Evolutionary conservation across 768 basidiomycete species (phyloP).

Genomic region (Psilocybe azurescens): DNA sequence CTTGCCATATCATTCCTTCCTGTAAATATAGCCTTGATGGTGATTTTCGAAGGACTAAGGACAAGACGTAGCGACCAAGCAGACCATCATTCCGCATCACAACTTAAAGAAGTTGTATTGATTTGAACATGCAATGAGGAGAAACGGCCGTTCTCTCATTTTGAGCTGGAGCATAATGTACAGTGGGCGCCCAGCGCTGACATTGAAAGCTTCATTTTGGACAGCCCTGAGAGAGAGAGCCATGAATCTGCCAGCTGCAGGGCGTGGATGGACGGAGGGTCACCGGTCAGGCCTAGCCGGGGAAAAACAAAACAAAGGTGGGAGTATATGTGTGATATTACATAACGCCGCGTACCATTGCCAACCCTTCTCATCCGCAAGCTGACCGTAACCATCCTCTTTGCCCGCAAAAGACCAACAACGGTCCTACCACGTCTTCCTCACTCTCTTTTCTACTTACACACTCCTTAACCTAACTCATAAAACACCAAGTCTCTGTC

Average conservation of each 20-base stretch:
- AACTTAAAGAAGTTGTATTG: too few relatives aligned
- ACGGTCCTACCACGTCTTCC: constrained; percentile 7
- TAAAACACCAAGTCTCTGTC: background rate
- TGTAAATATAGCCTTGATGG: background rate
- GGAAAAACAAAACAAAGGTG: background rate
- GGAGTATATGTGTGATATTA: background rate
- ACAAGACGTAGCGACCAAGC: too few relatives aligned
- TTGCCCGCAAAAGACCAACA: constrained; percentile 12
- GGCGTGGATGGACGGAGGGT: too few relatives aligned
- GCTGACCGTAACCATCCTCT: background rate
- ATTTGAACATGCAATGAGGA: too few relatives aligned
- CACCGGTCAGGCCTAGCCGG: background rate
- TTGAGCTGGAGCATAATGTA: too few relatives aligned
- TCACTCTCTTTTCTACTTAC: constrained; percentile 19
- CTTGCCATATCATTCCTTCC: background rate
- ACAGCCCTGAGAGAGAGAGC: too few relatives aligned
- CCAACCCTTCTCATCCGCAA: background rate
- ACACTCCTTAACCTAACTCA: constrained; percentile 13
- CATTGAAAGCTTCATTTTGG: too few relatives aligned
- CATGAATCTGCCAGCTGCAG: too few relatives aligned
- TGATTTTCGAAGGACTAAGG: background rate
- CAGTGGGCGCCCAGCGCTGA: too few relatives aligned
- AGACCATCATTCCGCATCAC: too few relatives aligned
- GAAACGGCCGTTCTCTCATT: too few relatives aligned
- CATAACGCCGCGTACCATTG: background rate